Percentiles rank a stretch among this genome's conserved stretches.
Evolutionary conservation across 441 rosid genomes (phyloP).

Genomic region (Adansonia rubrostipa): DNA sequence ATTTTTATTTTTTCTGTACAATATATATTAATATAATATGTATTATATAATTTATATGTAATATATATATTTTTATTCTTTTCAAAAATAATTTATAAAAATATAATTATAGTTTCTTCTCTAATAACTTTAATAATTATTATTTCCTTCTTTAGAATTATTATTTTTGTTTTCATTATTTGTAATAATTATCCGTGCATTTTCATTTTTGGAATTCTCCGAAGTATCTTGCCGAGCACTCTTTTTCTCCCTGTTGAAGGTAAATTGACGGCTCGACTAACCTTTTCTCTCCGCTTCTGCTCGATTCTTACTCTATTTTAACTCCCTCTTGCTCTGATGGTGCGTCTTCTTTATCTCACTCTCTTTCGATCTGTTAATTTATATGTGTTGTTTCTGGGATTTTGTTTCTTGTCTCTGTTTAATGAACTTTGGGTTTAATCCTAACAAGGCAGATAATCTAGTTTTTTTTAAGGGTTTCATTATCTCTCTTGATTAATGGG

Average conservation of each 20-base stretch:
- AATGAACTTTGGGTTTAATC: background rate
- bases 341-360: conserved; percentile 8
- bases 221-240: background rate
- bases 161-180: too few species aligned
- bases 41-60: too few species aligned
- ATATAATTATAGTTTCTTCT: too few species aligned
- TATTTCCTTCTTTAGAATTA: too few species aligned
- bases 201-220: too few species aligned
- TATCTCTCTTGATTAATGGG: background rate
- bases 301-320: background rate
- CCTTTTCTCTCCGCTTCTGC: too few species aligned
- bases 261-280: background rate
- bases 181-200: too few species aligned
- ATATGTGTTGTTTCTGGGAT: background rate
- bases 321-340: background rate
- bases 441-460: background rate
- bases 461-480: background rate
- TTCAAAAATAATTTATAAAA: too few species aligned
- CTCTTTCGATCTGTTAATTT: background rate
- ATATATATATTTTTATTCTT: too few species aligned
- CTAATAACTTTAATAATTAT: too few species aligned
- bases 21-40: too few species aligned
- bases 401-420: background rate
- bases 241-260: background rate
- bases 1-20: too few species aligned